These are phyloP conservation scores for Leishmania major DNA, from an alignment of 208 protist genomes.

Conservation along the genomic window DNA sequence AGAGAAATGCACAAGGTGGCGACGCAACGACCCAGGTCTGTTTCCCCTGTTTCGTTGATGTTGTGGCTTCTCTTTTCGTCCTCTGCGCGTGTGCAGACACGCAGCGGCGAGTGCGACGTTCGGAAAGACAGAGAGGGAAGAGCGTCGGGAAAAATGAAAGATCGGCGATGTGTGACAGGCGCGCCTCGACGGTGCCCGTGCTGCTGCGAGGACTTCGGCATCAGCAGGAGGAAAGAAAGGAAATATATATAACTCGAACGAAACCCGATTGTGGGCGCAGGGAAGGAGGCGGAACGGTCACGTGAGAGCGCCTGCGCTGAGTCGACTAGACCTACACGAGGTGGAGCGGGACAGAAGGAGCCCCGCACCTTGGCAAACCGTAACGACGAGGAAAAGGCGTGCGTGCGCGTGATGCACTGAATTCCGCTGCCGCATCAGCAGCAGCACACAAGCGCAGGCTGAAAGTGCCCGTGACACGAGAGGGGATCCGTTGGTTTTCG, in stretches of 20 bases:
- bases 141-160: not conserved
- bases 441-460: not conserved
- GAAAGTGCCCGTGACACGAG: not conserved
- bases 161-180: not conserved
- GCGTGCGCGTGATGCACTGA: not conserved
- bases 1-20: not conserved
- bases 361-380: not conserved
- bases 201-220: not conserved
- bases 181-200: not conserved
- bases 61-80: not conserved
- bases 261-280: not conserved
- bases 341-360: not conserved
- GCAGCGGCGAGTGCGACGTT: not conserved
- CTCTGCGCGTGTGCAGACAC: not conserved
- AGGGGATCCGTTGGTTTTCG: not conserved
- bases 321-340: not conserved
- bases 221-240: not conserved
- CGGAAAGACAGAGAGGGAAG: not conserved
- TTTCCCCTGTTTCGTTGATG: not conserved
- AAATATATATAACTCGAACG: not conserved
- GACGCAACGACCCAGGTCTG: not conserved
- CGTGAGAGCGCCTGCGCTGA: not conserved
- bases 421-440: not conserved
- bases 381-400: not conserved
- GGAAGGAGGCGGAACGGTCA: not conserved